These are phyloP conservation scores for Eimeria acervulina DNA, from an alignment of 169 alveolate genomes.

Conservation along the genomic window DNA sequence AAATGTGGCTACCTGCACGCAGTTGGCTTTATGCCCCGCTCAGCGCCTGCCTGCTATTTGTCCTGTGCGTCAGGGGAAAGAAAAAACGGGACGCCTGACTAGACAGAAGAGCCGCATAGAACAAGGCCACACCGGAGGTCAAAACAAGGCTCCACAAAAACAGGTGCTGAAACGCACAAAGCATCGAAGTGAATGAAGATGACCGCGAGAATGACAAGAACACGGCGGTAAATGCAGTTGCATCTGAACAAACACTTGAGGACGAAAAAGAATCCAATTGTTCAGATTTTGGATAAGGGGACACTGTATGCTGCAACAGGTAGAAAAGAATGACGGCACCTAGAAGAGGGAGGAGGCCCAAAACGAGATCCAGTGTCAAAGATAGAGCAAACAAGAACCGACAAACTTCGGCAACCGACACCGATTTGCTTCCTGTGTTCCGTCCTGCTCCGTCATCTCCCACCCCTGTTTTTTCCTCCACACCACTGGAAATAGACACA, in stretches of 20 bases:
- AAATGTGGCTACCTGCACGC: constrained; percentile 20
- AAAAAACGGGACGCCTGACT: constrained; percentile 58
- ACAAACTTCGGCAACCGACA: constrained; percentile 64
- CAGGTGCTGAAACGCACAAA: constrained; percentile 16
- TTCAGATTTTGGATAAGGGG: not conserved
- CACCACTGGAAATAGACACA: not conserved
- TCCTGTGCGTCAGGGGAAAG: not conserved
- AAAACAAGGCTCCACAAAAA: constrained; percentile 42
- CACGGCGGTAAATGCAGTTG: not conserved
- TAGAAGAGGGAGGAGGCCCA: constrained; percentile 70
- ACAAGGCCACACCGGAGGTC: constrained; percentile 12
- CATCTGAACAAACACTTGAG: not conserved
- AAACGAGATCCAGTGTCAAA: constrained; percentile 54
- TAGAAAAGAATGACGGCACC: constrained; percentile 15
- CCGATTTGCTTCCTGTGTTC: not conserved
- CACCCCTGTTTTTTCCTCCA: not conserved
- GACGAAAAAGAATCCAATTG: not conserved
- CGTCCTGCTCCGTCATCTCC: not conserved
- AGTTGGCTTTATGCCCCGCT: not conserved
- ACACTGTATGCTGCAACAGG: constrained; percentile 3
- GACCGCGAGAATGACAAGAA: not conserved
- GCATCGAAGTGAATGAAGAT: not conserved
- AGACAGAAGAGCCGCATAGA: constrained; percentile 49
- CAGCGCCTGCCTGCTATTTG: not conserved
- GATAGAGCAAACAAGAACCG: constrained; percentile 55